These are phyloP conservation scores for Starmerella cellae DNA, from an alignment of 805 yeast species.

Conservation along the genomic window DNA sequence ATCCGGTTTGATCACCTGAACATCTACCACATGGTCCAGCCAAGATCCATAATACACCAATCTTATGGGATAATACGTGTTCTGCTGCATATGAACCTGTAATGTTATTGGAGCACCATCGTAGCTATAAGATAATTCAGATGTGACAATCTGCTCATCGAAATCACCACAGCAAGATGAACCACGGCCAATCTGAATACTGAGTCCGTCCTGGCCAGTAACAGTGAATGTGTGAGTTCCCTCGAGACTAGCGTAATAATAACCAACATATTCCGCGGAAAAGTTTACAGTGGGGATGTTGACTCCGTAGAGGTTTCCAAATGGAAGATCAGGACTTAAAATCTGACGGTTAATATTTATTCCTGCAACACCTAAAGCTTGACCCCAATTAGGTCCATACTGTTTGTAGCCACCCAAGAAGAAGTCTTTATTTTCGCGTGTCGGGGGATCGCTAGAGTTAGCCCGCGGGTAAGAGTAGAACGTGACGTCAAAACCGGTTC, in stretches of 20 bases:
- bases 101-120: neutral
- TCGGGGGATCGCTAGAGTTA: too few species aligned
- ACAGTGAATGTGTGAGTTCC: neutral
- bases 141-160: neutral
- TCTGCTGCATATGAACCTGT: too few species aligned
- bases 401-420: too few species aligned
- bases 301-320: neutral
- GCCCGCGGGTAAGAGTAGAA: too few species aligned
- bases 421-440: too few species aligned
- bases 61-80: conserved; percentile 6
- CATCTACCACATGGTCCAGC: too few species aligned
- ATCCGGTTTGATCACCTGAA: too few species aligned
- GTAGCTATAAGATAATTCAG: neutral
- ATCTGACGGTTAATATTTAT: too few species aligned
- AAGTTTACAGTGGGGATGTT: neutral
- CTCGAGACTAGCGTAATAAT: neutral
- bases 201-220: conserved; percentile 1
- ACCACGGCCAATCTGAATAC: conserved; percentile 6
- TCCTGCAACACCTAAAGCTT: too few species aligned
- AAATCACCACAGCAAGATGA: conserved; percentile 6
- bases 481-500: too few species aligned
- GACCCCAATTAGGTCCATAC: too few species aligned
- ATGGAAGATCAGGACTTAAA: too few species aligned
- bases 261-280: neutral
- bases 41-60: conserved; percentile 4